A percentile compares a stretch with the other conserved stretches of the same genome.
Evolutionary conservation across 305 asterid genomes (phyloP).

Genomic region (Fraxinus ornus): DNA sequence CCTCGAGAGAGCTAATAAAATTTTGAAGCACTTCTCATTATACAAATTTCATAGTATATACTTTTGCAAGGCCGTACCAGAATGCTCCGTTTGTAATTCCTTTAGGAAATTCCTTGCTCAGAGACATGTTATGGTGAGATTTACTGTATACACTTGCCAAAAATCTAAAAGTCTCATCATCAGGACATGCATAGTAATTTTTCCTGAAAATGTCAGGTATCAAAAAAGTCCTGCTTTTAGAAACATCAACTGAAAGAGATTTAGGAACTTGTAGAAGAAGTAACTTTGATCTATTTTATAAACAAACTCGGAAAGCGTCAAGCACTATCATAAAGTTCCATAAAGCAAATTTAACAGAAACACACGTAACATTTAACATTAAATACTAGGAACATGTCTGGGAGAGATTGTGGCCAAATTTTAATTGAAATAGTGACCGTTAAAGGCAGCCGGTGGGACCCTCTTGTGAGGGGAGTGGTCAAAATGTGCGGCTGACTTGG

Average conservation of each 20-base stretch:
- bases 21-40: conserved; percentile 19
- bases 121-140: conserved; percentile 92
- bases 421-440: too few species aligned
- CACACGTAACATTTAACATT: background rate
- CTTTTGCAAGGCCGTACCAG: conserved; percentile 51
- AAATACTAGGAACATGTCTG: background rate
- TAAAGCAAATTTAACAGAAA: background rate
- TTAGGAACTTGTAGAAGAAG: background rate
- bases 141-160: conserved; percentile 77
- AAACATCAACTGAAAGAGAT: background rate
- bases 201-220: conserved; percentile 48
- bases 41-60: conserved; percentile 20
- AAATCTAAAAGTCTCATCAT: conserved; percentile 78
- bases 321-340: background rate
- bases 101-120: conserved; percentile 76
- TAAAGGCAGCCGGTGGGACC: too few species aligned
- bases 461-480: too few species aligned
- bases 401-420: too few species aligned
- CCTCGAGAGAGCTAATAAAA: background rate
- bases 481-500: too few species aligned
- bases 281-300: background rate
- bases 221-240: background rate
- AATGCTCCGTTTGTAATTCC: conserved; percentile 94
- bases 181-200: conserved; percentile 83
- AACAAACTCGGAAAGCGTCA: background rate